Conservation (phyloP, 2,329 filamentous ascomycete species). For the Colletotrichum lindemuthianum region DNA sequence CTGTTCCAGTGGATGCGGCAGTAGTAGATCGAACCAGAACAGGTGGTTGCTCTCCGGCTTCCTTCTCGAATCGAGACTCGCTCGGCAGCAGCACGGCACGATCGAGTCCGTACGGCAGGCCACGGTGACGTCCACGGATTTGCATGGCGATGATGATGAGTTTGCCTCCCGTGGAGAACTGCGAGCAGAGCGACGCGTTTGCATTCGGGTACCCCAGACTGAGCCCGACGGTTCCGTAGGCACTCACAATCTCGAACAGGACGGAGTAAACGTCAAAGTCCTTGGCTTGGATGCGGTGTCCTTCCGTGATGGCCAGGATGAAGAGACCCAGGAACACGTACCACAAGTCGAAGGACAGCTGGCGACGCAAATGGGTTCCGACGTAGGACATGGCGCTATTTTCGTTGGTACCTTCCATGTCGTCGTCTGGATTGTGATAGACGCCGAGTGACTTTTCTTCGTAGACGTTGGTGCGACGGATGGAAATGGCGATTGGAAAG, state of each 20-base stretch:
- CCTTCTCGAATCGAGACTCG: slow-evolving; percentile 64
- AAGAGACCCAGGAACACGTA: slow-evolving; percentile 95
- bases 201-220: slow-evolving; percentile 81
- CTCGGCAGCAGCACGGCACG: slow-evolving; percentile 69
- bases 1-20: slow-evolving; percentile 44
- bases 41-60: slow-evolving; percentile 59
- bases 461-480: slow-evolving; percentile 95
- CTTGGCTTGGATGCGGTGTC: slow-evolving; percentile 69
- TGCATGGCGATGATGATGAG: slow-evolving; percentile 76
- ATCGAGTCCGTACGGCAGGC: slow-evolving; percentile 73
- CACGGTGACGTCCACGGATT: slow-evolving; percentile 75
- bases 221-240: slow-evolving; percentile 93
- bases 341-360: slow-evolving; percentile 97
- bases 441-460: slow-evolving; percentile 89
- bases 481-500: slow-evolving; percentile 94
- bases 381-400: slow-evolving; percentile 81
- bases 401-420: slow-evolving; percentile 59
- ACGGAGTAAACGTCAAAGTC: slow-evolving; percentile 75
- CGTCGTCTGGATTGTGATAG: slow-evolving; percentile 63
- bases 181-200: slow-evolving; percentile 83
- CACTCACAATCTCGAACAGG: slow-evolving; percentile 88
- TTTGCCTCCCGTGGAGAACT: slow-evolving; percentile 81
- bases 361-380: slow-evolving; percentile 87
- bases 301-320: slow-evolving; percentile 90
- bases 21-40: slow-evolving; percentile 50